These are phyloP conservation scores for Colletotrichum sp. DNA, from an alignment of 2,329 filamentous ascomycete species.

Conservation along the genomic window DNA sequence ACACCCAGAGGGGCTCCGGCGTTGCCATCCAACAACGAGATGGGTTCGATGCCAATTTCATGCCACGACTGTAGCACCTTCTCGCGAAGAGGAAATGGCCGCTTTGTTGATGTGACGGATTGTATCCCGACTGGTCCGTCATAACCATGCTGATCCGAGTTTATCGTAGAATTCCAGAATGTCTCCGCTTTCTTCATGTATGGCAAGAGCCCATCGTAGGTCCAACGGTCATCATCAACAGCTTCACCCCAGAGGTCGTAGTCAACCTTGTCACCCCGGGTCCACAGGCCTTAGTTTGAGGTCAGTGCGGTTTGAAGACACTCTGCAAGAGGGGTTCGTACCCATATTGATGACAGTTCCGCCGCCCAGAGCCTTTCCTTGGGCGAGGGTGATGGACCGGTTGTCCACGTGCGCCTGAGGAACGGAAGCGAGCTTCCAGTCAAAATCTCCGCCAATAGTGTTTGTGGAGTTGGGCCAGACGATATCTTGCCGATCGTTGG, in stretches of 20 bases:
- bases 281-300: slow-evolving; percentile 37
- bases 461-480: slow-evolving; percentile 30
- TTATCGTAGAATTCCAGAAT: slow-evolving; percentile 27
- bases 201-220: slow-evolving; percentile 48
- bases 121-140: slow-evolving; percentile 39
- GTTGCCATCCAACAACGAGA: slow-evolving; percentile 31
- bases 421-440: slow-evolving; percentile 39
- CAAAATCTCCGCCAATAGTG: slow-evolving; percentile 34
- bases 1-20: slow-evolving; percentile 36
- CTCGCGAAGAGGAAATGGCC: slow-evolving; percentile 43
- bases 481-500: slow-evolving; percentile 28
- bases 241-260: slow-evolving; percentile 48
- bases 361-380: slow-evolving; percentile 46
- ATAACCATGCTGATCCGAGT: slow-evolving; percentile 40
- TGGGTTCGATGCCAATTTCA: slow-evolving; percentile 39
- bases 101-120: slow-evolving; percentile 32
- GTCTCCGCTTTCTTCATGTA: slow-evolving; percentile 48
- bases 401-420: slow-evolving; percentile 30
- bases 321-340: background rate
- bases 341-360: slow-evolving; percentile 45
- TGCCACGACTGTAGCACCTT: slow-evolving; percentile 40
- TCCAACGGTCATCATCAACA: slow-evolving; percentile 45
- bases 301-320: background rate
- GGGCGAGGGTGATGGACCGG: slow-evolving; percentile 29
- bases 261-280: slow-evolving; percentile 46